A percentile compares a stretch with the other conserved stretches of the same genome.
Conservation (phyloP, 129 eudicot genomes). For the Deinandra increscens region DNA sequence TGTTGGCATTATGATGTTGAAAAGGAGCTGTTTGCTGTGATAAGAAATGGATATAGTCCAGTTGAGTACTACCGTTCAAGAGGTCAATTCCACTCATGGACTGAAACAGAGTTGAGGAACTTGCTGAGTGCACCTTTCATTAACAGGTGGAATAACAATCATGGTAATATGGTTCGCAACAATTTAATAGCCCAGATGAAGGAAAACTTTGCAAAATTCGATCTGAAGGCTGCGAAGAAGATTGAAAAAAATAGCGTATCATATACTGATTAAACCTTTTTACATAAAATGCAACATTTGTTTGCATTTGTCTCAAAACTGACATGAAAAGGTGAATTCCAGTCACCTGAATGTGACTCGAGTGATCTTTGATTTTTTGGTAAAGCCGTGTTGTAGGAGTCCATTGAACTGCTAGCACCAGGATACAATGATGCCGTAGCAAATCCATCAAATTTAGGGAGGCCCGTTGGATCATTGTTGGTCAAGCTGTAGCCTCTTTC, state of each 20-base stretch:
- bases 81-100: no score
- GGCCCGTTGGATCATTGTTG: constrained; percentile 68
- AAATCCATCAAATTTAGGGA: constrained; percentile 81
- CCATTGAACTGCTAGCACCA: constrained; percentile 50
- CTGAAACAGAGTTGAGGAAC: no score
- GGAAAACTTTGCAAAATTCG: no score
- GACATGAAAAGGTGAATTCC: constrained; percentile 51
- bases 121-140: no score
- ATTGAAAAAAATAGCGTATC: neutral
- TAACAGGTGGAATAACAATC: no score
- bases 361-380: constrained; percentile 71
- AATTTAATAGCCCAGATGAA: no score
- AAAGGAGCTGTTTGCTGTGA: no score
- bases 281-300: constrained; percentile 22
- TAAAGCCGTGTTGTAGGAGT: constrained; percentile 58
- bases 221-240: no score
- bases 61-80: no score
- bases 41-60: no score
- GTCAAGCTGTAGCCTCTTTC: constrained; percentile 75
- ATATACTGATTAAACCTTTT: neutral
- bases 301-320: constrained; percentile 58
- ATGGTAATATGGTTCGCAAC: no score
- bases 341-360: constrained; percentile 88
- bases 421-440: constrained; percentile 60
- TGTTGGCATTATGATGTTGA: no score